A percentile compares a stretch with the other conserved stretches of the same genome.
Conservation (phyloP, 2,329 filamentous ascomycete genomes). For the Claviceps africana region DNA sequence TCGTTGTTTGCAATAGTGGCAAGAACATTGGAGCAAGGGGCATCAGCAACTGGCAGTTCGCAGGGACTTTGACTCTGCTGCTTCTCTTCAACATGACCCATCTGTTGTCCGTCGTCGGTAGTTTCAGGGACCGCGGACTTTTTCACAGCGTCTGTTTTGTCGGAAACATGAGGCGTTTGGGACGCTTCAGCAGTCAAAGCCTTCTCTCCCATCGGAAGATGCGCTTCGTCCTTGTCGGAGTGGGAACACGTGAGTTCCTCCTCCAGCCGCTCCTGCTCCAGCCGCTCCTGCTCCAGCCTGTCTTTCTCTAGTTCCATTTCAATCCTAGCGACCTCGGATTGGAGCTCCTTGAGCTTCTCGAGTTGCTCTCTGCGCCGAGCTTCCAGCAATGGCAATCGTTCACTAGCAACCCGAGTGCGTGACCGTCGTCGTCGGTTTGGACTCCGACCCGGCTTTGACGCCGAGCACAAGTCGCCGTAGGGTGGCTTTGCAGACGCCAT, state of each 20-base stretch:
- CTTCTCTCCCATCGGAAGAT: background rate
- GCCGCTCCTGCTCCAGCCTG: slow-evolving; percentile 19
- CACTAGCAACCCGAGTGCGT: slow-evolving; percentile 21
- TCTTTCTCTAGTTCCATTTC: slow-evolving; percentile 33
- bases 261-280: slow-evolving; percentile 20
- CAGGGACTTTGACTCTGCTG: background rate
- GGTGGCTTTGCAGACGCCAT: background rate
- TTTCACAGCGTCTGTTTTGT: background rate
- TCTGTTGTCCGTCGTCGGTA: background rate
- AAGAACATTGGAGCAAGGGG: background rate
- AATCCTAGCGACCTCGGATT: slow-evolving; percentile 32
- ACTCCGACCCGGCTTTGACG: background rate
- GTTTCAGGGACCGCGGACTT: background rate
- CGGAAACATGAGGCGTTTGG: background rate
- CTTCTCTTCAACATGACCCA: background rate
- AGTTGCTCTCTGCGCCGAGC: slow-evolving; percentile 25
- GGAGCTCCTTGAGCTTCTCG: slow-evolving; percentile 30
- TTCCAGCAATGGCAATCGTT: slow-evolving; percentile 23
- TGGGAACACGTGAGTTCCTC: slow-evolving; percentile 13
- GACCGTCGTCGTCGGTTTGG: slow-evolving; percentile 9
- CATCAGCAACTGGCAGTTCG: background rate
- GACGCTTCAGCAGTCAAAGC: background rate
- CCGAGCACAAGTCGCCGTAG: background rate
- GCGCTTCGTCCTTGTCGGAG: slow-evolving; percentile 7
- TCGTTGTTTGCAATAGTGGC: background rate